Evolutionary conservation across 2,329 filamentous ascomycete species (phyloP).

Genomic region (Alternaria longipes): DNA sequence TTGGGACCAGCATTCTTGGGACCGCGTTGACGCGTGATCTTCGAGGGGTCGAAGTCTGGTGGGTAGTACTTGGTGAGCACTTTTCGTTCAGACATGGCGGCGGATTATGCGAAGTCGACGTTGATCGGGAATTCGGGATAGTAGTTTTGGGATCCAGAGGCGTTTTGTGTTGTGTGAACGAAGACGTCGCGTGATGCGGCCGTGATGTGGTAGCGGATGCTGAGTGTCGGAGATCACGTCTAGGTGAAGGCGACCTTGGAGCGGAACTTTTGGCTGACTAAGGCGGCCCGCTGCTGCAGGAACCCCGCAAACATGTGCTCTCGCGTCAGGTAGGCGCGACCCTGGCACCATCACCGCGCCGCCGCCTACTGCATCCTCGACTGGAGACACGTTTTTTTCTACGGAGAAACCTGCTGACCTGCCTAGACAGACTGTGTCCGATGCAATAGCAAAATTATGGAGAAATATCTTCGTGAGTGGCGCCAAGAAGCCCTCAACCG

Average conservation of each 20-base stretch:
- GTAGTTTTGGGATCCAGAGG: background rate
- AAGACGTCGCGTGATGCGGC: background rate
- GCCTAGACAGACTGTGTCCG: background rate
- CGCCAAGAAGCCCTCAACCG: slow-evolving; percentile 94
- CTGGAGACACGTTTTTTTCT: background rate
- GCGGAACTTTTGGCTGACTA: slow-evolving; percentile 26
- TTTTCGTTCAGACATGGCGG: slow-evolving; percentile 84
- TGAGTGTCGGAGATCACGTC: slow-evolving; percentile 1
- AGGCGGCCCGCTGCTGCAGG: slow-evolving; percentile 16
- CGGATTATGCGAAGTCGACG: slow-evolving; percentile 7
- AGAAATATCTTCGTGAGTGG: slow-evolving; percentile 93
- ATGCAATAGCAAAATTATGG: slow-evolving; percentile 67
- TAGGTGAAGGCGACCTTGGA: slow-evolving; percentile 12
- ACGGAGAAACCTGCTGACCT: background rate
- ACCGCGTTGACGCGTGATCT: slow-evolving; percentile 73
- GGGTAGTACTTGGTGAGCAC: slow-evolving; percentile 74
- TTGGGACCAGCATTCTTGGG: slow-evolving; percentile 79
- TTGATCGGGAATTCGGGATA: background rate
- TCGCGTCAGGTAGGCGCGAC: slow-evolving; percentile 31
- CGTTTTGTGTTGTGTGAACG: background rate
- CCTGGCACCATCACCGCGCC: slow-evolving; percentile 10
- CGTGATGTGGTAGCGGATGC: background rate
- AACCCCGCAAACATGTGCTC: slow-evolving; percentile 32
- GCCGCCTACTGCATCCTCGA: slow-evolving; percentile 6
- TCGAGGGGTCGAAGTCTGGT: slow-evolving; percentile 88